These are phyloP conservation scores for Penicillium griseofulvum DNA, from an alignment of 2,329 filamentous ascomycete species.

Conservation along the genomic window DNA sequence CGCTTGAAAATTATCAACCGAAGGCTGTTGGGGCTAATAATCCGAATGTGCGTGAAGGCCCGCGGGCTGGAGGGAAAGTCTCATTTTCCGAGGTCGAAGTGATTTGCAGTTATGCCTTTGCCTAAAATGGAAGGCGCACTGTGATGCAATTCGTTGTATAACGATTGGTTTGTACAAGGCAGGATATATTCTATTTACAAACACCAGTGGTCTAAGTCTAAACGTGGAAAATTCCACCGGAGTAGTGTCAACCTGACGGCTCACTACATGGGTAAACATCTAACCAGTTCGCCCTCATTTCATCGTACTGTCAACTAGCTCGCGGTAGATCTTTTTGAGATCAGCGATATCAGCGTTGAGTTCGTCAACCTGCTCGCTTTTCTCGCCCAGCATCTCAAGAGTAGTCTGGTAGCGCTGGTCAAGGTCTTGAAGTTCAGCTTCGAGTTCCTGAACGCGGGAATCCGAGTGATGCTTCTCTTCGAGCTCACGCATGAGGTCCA, in stretches of 20 bases:
- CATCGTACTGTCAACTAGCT: constrained; percentile 81
- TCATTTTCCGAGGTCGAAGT: not conserved
- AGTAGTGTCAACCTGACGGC: not conserved
- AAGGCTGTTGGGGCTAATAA: not conserved
- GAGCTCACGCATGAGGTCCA: constrained; percentile 80
- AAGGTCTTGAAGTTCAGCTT: constrained; percentile 66
- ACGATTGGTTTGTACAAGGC: constrained; percentile 1
- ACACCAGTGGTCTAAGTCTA: not conserved
- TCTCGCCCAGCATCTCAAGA: constrained; percentile 92
- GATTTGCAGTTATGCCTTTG: not conserved
- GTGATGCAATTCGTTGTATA: not conserved
- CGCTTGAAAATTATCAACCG: not conserved
- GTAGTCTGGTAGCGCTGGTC: constrained; percentile 83
- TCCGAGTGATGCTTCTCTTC: constrained; percentile 66
- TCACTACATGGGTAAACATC: not conserved
- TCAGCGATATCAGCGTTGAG: constrained; percentile 83
- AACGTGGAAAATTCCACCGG: not conserved
- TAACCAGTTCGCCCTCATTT: constrained; percentile 46
- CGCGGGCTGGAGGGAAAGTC: not conserved
- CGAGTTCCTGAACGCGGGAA: constrained; percentile 61
- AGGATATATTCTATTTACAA: constrained; percentile 6
- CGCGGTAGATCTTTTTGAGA: constrained; percentile 93
- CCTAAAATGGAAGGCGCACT: not conserved
- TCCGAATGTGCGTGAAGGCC: not conserved
- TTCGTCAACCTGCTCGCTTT: constrained; percentile 93